phyloP scores from a whole-genome alignment of 2,329 filamentous ascomycete species.

The Trichophyton schoenleinii region DNA sequence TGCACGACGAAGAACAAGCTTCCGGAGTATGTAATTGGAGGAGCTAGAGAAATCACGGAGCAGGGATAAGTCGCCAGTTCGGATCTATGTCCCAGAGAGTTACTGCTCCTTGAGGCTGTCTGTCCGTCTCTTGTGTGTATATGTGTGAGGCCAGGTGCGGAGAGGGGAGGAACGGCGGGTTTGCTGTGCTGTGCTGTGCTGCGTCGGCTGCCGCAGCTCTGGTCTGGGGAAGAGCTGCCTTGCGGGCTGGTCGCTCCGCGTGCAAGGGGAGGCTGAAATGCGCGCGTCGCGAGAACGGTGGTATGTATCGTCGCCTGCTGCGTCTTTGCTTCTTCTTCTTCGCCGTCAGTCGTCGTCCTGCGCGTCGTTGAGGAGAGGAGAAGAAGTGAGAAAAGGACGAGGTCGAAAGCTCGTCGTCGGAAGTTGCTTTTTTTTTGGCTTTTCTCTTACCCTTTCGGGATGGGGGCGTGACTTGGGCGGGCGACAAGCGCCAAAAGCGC shows the following conservation, averaged over 20 bases:
- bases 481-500: not conserved
- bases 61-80: conserved; percentile 4
- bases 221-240: not conserved
- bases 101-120: not conserved
- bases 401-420: not conserved
- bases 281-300: not conserved
- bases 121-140: not conserved
- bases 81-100: conserved; percentile 1
- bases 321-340: not conserved
- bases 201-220: not conserved
- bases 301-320: not conserved
- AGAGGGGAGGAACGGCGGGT: not conserved
- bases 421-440: conserved; percentile 4
- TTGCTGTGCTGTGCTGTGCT: not conserved
- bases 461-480: conserved; percentile 2
- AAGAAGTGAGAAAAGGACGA: not conserved
- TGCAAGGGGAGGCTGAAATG: not conserved
- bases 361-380: not conserved
- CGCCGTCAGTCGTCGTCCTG: not conserved
- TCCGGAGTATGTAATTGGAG: conserved; percentile 3
- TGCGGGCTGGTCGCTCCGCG: not conserved
- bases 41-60: conserved; percentile 4
- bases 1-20: conserved; percentile 5
- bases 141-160: not conserved
- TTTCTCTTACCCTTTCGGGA: conserved; percentile 1